phyloP scores from a whole-genome alignment of 768 basidiomycete genomes.

The Serendipita sp. region DNA sequence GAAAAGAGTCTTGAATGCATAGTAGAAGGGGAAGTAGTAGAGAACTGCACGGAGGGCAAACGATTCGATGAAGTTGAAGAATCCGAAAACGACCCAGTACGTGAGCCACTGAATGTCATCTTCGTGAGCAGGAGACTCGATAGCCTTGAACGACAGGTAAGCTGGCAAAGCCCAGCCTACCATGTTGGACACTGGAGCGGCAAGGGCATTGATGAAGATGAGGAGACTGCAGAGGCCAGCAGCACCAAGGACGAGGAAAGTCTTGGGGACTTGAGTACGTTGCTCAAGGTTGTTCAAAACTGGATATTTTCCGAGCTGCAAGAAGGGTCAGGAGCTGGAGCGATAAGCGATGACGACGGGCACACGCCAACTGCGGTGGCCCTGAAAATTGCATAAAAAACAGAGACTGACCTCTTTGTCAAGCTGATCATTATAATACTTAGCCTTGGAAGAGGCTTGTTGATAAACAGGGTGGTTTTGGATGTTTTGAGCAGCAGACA shows the following conservation, averaged over 20 bases:
- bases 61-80: conserved; percentile 83
- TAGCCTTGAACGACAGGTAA: conserved; percentile 86
- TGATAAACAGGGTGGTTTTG: conserved; percentile 77
- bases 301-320: conserved; percentile 55
- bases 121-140: conserved; percentile 66
- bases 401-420: conserved; percentile 75
- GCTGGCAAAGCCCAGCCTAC: conserved; percentile 91
- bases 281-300: conserved; percentile 70
- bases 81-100: conserved; percentile 92
- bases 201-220: conserved; percentile 80
- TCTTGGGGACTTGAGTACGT: conserved; percentile 84
- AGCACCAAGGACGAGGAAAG: conserved; percentile 67
- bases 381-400: not conserved
- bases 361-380: too few species aligned
- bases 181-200: conserved; percentile 81
- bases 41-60: conserved; percentile 69
- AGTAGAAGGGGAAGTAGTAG: conserved; percentile 92
- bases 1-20: conserved; percentile 78
- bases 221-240: conserved; percentile 49
- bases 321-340: not conserved
- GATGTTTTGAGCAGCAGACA: conserved; percentile 69
- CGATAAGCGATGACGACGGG: conserved; percentile 5
- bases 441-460: conserved; percentile 70
- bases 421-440: conserved; percentile 70
- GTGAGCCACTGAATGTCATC: conserved; percentile 95